These are phyloP conservation scores for Pezicula rhizophila DNA, from an alignment of 2,329 filamentous ascomycete genomes.

Conservation along the genomic window DNA sequence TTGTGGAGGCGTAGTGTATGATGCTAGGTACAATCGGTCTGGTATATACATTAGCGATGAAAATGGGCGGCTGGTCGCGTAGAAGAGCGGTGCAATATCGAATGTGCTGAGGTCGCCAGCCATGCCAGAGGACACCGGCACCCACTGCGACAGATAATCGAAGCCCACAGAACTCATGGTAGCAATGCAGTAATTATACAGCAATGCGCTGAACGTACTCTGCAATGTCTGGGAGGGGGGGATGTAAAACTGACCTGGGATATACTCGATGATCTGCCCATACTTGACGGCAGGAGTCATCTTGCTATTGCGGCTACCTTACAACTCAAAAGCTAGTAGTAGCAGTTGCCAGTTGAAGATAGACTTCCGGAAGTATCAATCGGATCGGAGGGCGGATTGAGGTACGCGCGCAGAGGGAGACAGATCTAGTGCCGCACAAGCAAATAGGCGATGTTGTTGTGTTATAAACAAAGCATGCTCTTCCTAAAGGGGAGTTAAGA, in stretches of 20 bases:
- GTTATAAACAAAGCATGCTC: constrained; percentile 19
- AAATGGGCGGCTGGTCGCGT: constrained; percentile 5
- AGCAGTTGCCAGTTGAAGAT: constrained; percentile 11
- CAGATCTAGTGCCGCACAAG: too few relatives aligned
- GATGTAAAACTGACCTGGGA: constrained; percentile 63
- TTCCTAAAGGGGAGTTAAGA: constrained; percentile 1
- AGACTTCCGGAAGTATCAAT: neutral
- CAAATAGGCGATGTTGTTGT: constrained; percentile 1
- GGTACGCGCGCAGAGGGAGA: neutral
- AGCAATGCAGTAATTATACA: too few relatives aligned
- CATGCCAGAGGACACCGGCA: too few relatives aligned
- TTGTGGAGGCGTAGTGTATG: constrained; percentile 77
- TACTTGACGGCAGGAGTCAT: constrained; percentile 47
- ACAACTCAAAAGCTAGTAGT: constrained; percentile 5
- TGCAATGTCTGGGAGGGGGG: constrained; percentile 1
- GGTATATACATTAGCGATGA: constrained; percentile 33
- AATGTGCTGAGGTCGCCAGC: neutral
- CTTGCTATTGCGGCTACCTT: constrained; percentile 20
- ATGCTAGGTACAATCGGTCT: constrained; percentile 94
- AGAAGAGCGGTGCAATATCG: neutral
- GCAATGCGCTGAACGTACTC: too few relatives aligned
- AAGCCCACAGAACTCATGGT: too few relatives aligned
- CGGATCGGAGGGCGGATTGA: neutral
- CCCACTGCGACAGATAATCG: too few relatives aligned
- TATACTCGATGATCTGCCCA: constrained; percentile 93